Percentiles rank a stretch among this genome's conserved stretches.
Evolutionary conservation across 148 eudicot species (phyloP).

Genomic region (Polygonum maritimum): DNA sequence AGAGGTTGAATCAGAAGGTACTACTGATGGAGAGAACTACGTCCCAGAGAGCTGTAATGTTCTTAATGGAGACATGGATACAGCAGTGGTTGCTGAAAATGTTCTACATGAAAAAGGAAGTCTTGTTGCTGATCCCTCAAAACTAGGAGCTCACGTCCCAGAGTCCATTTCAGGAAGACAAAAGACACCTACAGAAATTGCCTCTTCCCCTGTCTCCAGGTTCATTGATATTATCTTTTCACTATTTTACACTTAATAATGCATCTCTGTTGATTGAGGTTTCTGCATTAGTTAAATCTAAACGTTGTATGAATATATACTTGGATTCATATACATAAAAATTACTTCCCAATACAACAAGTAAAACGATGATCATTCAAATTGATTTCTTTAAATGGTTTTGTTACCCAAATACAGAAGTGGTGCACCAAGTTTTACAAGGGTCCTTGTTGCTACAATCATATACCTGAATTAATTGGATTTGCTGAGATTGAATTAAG

Average conservation of each 20-base stretch:
- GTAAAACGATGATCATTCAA: background rate
- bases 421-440: background rate
- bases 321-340: background rate
- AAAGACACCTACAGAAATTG: background rate
- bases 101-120: slow-evolving; percentile 13
- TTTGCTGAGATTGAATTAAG: background rate
- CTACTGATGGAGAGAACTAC: slow-evolving; percentile 16
- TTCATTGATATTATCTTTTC: background rate
- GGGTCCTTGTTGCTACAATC: background rate
- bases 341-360: background rate
- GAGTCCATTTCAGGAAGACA: background rate
- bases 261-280: background rate
- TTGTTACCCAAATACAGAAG: too few relatives aligned
- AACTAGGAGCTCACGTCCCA: slow-evolving; percentile 2
- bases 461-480: background rate
- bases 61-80: slow-evolving; percentile 7
- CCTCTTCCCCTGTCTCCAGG: background rate
- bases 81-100: slow-evolving; percentile 13
- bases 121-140: slow-evolving; percentile 16
- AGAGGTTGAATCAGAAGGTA: slow-evolving; percentile 15
- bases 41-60: slow-evolving; percentile 12
- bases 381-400: background rate
- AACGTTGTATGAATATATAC: background rate
- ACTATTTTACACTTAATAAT: background rate
- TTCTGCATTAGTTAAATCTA: background rate